Evolutionary conservation across 192 early-diverging fungal genomes (phyloP), one percentile per base, ranked within the genome.

Genomic region (Gamsiella multidivaricata): DNA sequence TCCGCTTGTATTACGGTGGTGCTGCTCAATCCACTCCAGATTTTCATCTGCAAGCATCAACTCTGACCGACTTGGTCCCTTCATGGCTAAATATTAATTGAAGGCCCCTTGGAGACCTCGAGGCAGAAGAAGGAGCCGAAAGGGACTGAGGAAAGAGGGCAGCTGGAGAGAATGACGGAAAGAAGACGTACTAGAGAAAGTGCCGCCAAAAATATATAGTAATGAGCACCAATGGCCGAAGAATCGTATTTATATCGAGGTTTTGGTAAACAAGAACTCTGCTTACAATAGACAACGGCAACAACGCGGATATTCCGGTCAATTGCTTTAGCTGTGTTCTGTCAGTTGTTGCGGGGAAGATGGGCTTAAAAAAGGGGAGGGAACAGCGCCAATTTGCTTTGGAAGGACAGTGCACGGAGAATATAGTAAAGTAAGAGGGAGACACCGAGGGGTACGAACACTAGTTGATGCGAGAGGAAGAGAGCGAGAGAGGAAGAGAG

Each of bases 11-110:
- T 62, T 62, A 28, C 69, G 69, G 28, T 78, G 52, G 37, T 78
- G 74, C 45, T 78, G 74, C 33, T 67, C 74, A 15, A 67, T 58
- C 65, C 65, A 78, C 25, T 69, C 74, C 5, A 78, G 47, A 20
- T 52, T 57, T 12, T 68, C 65, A 32, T 69, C 74, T 5, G 34
- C 39, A 34, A 56, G 39, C 28, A 58, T 52, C 6, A 53, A 23
- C 20, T 71, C 60, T 59, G 61, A 49, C 25, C 54, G 61, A 50
- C 26, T 37, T 25, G 52, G 5, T 15, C 46, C 61, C 61, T 78
- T 62, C 65, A 78, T 64, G 51, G 18, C 23, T 22, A 20, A 36
- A 51, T 36, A 36, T 29, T 5, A 39, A 39, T 39, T 39, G 37
- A 39, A 25, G 29, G 15, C 20, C 7, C n/a, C n/a, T 23, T 23